Evolutionary conservation across 1,284 basidiomycete species (phyloP).

Genomic region (Meira nashicola): DNA sequence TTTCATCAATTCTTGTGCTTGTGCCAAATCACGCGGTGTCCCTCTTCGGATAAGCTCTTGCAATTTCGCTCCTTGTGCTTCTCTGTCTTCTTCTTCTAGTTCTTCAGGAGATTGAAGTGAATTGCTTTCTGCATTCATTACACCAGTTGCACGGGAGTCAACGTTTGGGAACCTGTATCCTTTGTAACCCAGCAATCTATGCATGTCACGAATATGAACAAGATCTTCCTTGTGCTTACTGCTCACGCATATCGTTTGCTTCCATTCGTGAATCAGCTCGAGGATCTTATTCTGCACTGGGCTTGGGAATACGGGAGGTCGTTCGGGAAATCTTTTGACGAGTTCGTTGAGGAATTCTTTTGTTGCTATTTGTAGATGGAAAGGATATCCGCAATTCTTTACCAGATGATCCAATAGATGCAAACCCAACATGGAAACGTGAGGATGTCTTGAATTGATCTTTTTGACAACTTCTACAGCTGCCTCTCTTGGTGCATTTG

Average conservation of each 20-base stretch:
- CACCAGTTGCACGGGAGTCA: conserved; percentile 39
- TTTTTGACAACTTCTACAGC: conserved; percentile 75
- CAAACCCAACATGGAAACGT: conserved; percentile 73
- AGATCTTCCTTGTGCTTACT: conserved; percentile 94
- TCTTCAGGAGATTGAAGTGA: conserved; percentile 91
- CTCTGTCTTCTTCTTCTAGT: conserved; percentile 89
- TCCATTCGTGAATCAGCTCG: conserved; percentile 91
- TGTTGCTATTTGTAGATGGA: conserved; percentile 95
- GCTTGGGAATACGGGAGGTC: conserved; percentile 88
- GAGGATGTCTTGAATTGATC: conserved; percentile 83
- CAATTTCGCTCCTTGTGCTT: conserved; percentile 91
- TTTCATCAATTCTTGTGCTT: conserved; percentile 98
- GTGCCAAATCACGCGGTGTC: conserved; percentile 87
- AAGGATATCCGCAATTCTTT: conserved; percentile 89
- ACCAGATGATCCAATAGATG: conserved; percentile 83
- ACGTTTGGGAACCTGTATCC: conserved; percentile 50
- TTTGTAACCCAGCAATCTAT: conserved; percentile 87
- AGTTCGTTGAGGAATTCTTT: conserved; percentile 99
- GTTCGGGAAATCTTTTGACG: conserved; percentile 92
- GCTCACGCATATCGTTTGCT: conserved; percentile 81
- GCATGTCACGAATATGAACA: conserved; percentile 97
- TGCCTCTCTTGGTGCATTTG: conserved; percentile 85
- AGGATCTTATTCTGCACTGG: conserved; percentile 91
- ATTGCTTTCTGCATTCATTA: conserved; percentile 56
- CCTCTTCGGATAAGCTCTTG: conserved; percentile 96